phyloP scores from a whole-genome alignment of 228 moss, liverwort and hornwort species.

The Sphagnum magellanicum region DNA sequence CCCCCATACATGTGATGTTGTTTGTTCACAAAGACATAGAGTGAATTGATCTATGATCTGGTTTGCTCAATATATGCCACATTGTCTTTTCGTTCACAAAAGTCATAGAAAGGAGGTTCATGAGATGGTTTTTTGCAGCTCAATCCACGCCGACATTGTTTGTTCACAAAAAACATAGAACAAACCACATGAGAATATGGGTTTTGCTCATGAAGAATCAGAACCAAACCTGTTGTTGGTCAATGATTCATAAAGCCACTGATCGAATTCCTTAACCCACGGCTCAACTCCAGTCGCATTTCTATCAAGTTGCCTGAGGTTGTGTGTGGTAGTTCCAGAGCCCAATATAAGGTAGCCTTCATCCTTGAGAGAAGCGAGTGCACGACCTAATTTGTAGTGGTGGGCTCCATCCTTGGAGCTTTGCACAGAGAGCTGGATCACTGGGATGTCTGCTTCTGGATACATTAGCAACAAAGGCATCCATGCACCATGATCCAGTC shows the following conservation, averaged over 20 bases:
- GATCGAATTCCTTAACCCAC: conserved; percentile 63
- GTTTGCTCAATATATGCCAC: no score
- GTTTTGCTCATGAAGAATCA: not conserved
- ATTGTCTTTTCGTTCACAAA: no score
- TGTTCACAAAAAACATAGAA: no score
- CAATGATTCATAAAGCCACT: conserved; percentile 58
- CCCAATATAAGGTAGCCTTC: conserved; percentile 80
- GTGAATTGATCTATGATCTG: no score
- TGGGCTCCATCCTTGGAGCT: conserved; percentile 38
- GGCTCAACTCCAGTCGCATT: conserved; percentile 1
- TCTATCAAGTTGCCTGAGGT: conserved; percentile 10
- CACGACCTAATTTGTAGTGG: conserved; percentile 69
- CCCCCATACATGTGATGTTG: no score
- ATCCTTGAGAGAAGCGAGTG: conserved; percentile 61
- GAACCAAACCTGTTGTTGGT: conserved; percentile 41
- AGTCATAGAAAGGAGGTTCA: no score
- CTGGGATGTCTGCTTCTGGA: conserved; percentile 67
- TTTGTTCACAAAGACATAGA: no score
- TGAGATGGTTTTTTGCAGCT: no score
- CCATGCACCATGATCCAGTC: conserved; percentile 93
- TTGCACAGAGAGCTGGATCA: conserved; percentile 72
- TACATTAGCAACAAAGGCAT: conserved; percentile 67
- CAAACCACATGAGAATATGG: no score
- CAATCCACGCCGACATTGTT: no score
- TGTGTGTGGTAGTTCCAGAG: conserved; percentile 78